A percentile compares a stretch with the other conserved stretches of the same genome.
phyloP scores from a whole-genome alignment of 306 rosid species.

The Sesbania bispinosa region DNA sequence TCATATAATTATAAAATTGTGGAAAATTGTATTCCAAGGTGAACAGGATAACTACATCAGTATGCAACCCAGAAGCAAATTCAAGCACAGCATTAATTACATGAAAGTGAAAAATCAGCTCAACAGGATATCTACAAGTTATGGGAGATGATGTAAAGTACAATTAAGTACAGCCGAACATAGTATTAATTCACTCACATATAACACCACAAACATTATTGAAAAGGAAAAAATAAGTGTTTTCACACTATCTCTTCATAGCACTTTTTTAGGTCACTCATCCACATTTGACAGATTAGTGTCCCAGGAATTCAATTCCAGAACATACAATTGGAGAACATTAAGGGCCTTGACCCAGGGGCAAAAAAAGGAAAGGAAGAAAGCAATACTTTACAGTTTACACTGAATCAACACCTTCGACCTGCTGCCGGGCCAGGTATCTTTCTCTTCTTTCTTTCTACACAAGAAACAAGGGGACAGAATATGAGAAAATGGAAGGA shows the following conservation, averaged over 20 bases:
- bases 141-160: conserved; percentile 12
- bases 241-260: conserved; percentile 21
- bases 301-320: conserved; percentile 25
- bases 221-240: neutral
- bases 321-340: conserved; percentile 26
- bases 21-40: neutral
- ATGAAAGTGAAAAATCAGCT: neutral
- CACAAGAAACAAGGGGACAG: conserved; percentile 19
- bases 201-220: conserved; percentile 21
- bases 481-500: neutral
- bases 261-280: conserved; percentile 25
- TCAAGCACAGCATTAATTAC: neutral
- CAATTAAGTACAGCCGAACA: conserved; percentile 22
- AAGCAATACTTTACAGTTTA: conserved; percentile 21
- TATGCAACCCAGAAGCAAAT: neutral
- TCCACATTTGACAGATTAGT: conserved; percentile 24
- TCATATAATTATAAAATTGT: neutral
- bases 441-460: conserved; percentile 97
- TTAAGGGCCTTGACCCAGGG: conserved; percentile 18
- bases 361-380: neutral
- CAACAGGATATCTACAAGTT: conserved; percentile 43
- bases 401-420: conserved; percentile 70
- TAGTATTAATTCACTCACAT: conserved; percentile 23
- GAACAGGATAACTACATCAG: neutral
- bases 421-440: conserved; percentile 89